These are phyloP conservation scores for Scheffersomyces segobiensis DNA, from an alignment of 1,139 yeast species.

Conservation along the genomic window DNA sequence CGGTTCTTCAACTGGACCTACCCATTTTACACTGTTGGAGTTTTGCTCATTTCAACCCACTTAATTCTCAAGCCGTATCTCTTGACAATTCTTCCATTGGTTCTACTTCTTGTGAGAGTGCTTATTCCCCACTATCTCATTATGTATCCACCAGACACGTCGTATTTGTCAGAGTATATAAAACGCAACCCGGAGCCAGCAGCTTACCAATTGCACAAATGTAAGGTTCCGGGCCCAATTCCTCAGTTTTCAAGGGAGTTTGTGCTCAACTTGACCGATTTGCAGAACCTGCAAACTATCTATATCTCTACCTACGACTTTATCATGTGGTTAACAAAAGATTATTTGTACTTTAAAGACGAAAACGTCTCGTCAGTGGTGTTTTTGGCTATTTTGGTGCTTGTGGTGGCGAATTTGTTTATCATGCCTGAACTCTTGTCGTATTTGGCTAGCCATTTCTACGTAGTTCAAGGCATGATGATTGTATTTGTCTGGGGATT, in stretches of 20 bases:
- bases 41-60: conserved; percentile 56
- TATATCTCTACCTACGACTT: conserved; percentile 68
- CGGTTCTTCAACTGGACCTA: conserved; percentile 63
- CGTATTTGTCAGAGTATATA: conserved; percentile 20
- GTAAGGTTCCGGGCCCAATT: conserved; percentile 66
- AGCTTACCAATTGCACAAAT: conserved; percentile 46
- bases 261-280: conserved; percentile 73
- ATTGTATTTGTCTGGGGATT: conserved; percentile 53
- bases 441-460: conserved; percentile 24
- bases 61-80: conserved; percentile 64
- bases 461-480: conserved; percentile 36
- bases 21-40: conserved; percentile 62
- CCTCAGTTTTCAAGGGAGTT: conserved; percentile 82
- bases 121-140: conserved; percentile 71
- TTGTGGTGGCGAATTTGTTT: conserved; percentile 28
- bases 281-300: conserved; percentile 79
- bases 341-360: conserved; percentile 65
- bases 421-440: conserved; percentile 35
- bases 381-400: conserved; percentile 35
- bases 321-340: conserved; percentile 46
- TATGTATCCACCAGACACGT: conserved; percentile 38
- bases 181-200: conserved; percentile 56
- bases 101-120: conserved; percentile 52
- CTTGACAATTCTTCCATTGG: conserved; percentile 53
- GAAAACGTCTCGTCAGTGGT: conserved; percentile 62